Base-by-base conservation (phyloP, 2,329 filamentous ascomycete species). In the Ceratocystis colombiana region DNA sequence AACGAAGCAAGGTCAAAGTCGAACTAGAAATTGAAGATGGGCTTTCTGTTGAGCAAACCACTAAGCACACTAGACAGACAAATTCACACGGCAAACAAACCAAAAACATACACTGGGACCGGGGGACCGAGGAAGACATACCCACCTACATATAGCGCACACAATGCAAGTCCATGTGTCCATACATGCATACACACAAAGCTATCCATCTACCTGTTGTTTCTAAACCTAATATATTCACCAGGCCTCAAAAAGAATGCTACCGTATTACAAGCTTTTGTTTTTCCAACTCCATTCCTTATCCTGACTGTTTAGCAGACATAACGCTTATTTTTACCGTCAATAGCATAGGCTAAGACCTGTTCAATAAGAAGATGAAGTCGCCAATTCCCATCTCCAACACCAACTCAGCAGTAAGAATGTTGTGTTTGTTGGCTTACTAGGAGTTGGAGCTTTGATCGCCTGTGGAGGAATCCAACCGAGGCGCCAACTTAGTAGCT, bases 61-160 rank as follows among this genome's bases (percentile, higher is more conserved):
- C 25, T 25, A 28, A 53, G 22, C 22, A 17, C 48, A n/a, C 48
- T 53, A 53, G 48, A 15, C 20, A 20, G 48, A 22, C 48, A 15
- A 53, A 53, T 53, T 20, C 15, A 12, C 20, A 53, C 25, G 2
- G 37, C 28, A 59, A 30, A n/a, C 25, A 28, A 59, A 15, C n/a
- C n/a, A 55, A 46, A 53, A 53, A 28, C 10, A 15, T 45, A 25
- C 48, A 57, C 25, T 59, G 17, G 5, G 30, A n/a, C 55, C 55
- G 55, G 55, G 50, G 55, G 55, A 30, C 55, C 28, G 55, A 59
- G 55, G 55, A 59, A n/a, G 55, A 41, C 37, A 41, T 41, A 41
- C 37, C 3, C 37, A 41, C 37, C 10, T 41, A 41, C 48, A 22
- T 12, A 20, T 53, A 53, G 48, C 17, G 37, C 37, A 15, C 3